Percentiles rank a stretch among this genome's conserved stretches.
phyloP scores from a whole-genome alignment of 768 basidiomycete species.

The Chalciporus piperatus region DNA sequence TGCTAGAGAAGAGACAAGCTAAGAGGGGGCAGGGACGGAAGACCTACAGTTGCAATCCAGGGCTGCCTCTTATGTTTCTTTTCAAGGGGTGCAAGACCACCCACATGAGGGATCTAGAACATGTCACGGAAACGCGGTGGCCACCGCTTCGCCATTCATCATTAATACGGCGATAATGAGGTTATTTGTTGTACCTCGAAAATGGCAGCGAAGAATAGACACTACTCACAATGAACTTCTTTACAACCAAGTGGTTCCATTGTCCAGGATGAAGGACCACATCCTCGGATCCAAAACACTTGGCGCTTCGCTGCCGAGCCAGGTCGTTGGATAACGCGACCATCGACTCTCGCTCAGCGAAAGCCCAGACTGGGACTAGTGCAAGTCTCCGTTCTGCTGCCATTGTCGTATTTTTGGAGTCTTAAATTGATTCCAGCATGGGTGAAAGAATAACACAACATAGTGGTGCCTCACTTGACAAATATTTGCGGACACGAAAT shows the following conservation, averaged over 20 bases:
- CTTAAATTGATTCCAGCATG: no score
- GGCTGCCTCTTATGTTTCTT: slow-evolving; percentile 2
- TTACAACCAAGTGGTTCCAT: not conserved
- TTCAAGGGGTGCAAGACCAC: slow-evolving; percentile 1
- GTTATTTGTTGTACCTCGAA: slow-evolving; percentile 11
- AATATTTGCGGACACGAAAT: no score
- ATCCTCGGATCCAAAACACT: not conserved
- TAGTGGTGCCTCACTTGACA: no score
- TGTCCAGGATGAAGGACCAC: not conserved
- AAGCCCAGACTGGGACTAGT: no score
- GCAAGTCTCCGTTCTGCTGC: no score
- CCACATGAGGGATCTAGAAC: not conserved
- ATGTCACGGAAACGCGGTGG: slow-evolving; percentile 1
- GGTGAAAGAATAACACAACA: no score
- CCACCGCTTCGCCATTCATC: slow-evolving; percentile 15
- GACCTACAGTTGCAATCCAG: not conserved
- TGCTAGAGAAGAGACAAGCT: not conserved
- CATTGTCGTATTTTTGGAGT: no score
- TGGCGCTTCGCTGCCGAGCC: not conserved
- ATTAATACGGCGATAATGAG: slow-evolving; percentile 12
- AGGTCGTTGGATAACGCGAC: not conserved
- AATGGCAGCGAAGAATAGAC: not conserved
- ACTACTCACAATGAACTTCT: not conserved
- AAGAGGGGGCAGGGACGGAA: not conserved
- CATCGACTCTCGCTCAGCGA: no score